Base-by-base conservation (phyloP, 176 grass and related monocot genomes). In the Triticum turgidum region DNA sequence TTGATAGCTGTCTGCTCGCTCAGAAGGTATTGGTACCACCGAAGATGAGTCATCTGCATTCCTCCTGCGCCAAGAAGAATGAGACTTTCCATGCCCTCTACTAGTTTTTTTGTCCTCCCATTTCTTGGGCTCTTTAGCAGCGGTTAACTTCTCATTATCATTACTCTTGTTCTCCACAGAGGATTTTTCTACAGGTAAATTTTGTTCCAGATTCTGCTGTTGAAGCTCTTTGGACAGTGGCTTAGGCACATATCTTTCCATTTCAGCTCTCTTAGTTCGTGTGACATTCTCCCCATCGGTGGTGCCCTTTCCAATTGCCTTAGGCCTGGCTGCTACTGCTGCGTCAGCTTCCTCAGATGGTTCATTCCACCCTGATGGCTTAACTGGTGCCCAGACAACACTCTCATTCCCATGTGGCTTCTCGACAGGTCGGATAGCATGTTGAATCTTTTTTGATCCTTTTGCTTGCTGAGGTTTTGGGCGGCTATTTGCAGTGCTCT, bases 161-260 rank as follows among this genome's bases (percentile, higher is more conserved):
- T 61, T 22, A 84, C 34, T 65, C 20, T 65, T 91, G 58, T 47
- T 80, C 38, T 88, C 92, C 39, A 70, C 65, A 73, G 42, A 69
- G 51, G 86, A 69, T 73, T 83, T 82, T 37, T 82, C 68, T 81
- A 62, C 30, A 21, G 29, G 65, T 61, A 86, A 74, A 86, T 76
- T 71, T 78, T 85, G 82, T 21, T 49, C 76, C 9, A 77, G 33
- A 84, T 93, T 94, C 54, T 92, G 92, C 42, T 91, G 92, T 32
- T 96, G 94, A 74, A 96, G 76, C 65, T 95, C 93, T 89, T 94
- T 93, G 49, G 90, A 85, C 22, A 96, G 79, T 84, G 94, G 97
- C 84, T 99, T 96, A 32, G 97, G 97, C 76, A 99, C 92, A 89
- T 99, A 99, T 68, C 97, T 91, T 85, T 99, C 94, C 85, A 99